phyloP scores from a whole-genome alignment of 176 grass and related monocot genomes.

The Zea mays region Zm-B73-REFERENCE-NAM-5.0 NC_050102.1:176403001-176403500 shows the following conservation, averaged over 20 bases:
- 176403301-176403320: slow-evolving; percentile 5
- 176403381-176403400: neutral
- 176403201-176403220: neutral
- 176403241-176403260: neutral
- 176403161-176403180: slow-evolving; percentile 3
- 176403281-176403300: neutral
- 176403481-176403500: slow-evolving; percentile 99
- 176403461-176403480: slow-evolving; percentile 88
- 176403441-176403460: slow-evolving; percentile 94
- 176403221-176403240: neutral
- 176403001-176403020: slow-evolving; percentile 94
- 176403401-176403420: slow-evolving; percentile 22
- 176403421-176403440: slow-evolving; percentile 58
- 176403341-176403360: neutral
- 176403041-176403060: slow-evolving; percentile 97
- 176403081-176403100: neutral
- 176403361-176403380: neutral
- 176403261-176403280: neutral
- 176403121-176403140: neutral
- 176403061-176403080: slow-evolving; percentile 98
- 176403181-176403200: neutral
- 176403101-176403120: neutral
- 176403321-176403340: neutral
- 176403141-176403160: neutral
- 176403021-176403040: slow-evolving; percentile 98